Evolutionary conservation across 2,329 filamentous ascomycete genomes (phyloP).

Genomic region (Colletotrichum sp.): DNA sequence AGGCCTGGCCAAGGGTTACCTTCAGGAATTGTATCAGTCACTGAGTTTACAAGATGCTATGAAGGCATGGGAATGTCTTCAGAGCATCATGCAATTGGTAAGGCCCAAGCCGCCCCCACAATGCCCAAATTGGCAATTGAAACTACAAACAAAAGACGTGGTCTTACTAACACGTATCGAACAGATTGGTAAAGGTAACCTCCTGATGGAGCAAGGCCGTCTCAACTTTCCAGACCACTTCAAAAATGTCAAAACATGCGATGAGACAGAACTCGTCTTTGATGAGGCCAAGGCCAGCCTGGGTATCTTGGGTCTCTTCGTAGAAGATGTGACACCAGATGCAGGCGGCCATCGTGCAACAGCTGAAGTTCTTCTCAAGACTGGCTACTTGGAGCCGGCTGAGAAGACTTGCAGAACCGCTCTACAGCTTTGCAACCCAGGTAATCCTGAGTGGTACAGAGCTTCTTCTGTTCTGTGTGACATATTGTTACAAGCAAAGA

Average conservation of each 20-base stretch:
- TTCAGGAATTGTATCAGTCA: not conserved
- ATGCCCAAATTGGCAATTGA: not conserved
- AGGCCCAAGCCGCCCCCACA: not conserved
- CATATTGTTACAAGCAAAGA: not conserved
- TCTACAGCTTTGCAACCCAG: not conserved
- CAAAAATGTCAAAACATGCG: not conserved
- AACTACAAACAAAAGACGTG: fast-evolving
- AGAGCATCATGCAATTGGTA: not conserved
- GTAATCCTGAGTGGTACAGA: not conserved
- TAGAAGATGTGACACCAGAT: not conserved
- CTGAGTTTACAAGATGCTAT: not conserved
- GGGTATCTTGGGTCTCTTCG: not conserved
- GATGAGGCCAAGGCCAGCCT: not conserved
- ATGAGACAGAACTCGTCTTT: not conserved
- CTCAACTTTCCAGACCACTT: not conserved
- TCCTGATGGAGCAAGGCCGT: not conserved
- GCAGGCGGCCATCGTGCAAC: not conserved
- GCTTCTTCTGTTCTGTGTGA: not conserved
- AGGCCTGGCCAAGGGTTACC: not conserved
- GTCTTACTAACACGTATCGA: not conserved
- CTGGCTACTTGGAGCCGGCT: not conserved
- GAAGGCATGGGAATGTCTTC: not conserved
- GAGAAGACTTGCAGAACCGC: not conserved
- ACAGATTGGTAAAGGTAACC: not conserved
- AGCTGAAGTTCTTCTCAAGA: not conserved